Evolutionary conservation across 2,329 filamentous ascomycete genomes (phyloP).

Genomic region (Colletotrichum cordylinicola): DNA sequence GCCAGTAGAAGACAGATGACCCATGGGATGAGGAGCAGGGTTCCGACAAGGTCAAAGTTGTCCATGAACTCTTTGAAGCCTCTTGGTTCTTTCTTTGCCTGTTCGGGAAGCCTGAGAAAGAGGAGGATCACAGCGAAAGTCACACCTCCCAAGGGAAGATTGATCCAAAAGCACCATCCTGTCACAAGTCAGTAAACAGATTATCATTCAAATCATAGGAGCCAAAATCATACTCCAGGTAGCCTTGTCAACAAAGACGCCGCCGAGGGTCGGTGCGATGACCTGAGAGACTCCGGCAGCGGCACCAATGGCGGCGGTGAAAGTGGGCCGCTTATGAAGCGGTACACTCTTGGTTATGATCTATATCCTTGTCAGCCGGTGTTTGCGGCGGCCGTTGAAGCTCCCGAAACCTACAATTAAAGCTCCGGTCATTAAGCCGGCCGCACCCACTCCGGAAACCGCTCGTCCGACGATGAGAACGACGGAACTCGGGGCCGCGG

Average conservation of each 20-base stretch:
- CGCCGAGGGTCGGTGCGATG: slow-evolving; percentile 54
- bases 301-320: slow-evolving; percentile 58
- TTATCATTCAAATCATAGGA: not conserved
- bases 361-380: slow-evolving; percentile 37
- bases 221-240: slow-evolving; percentile 44
- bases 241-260: slow-evolving; percentile 51
- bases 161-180: slow-evolving; percentile 52
- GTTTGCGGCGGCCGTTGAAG: too few relatives aligned
- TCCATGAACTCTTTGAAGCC: slow-evolving; percentile 34
- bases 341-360: slow-evolving; percentile 54
- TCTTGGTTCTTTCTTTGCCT: slow-evolving; percentile 29
- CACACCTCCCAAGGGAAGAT: slow-evolving; percentile 50
- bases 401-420: not conserved
- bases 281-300: slow-evolving; percentile 62
- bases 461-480: slow-evolving; percentile 46
- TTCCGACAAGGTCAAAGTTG: slow-evolving; percentile 28
- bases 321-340: slow-evolving; percentile 56
- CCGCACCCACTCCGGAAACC: slow-evolving; percentile 38
- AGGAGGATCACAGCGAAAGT: slow-evolving; percentile 45
- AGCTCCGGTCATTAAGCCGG: slow-evolving; percentile 29
- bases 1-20: not conserved
- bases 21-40: not conserved
- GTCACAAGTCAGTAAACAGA: not conserved
- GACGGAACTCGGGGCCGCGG: slow-evolving; percentile 41
- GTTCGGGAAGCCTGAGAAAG: slow-evolving; percentile 44